A percentile compares a stretch with the other conserved stretches of the same genome.
Evolutionary conservation across 2,329 filamentous ascomycete species (phyloP).

Genomic region (Zarea fungicola): DNA sequence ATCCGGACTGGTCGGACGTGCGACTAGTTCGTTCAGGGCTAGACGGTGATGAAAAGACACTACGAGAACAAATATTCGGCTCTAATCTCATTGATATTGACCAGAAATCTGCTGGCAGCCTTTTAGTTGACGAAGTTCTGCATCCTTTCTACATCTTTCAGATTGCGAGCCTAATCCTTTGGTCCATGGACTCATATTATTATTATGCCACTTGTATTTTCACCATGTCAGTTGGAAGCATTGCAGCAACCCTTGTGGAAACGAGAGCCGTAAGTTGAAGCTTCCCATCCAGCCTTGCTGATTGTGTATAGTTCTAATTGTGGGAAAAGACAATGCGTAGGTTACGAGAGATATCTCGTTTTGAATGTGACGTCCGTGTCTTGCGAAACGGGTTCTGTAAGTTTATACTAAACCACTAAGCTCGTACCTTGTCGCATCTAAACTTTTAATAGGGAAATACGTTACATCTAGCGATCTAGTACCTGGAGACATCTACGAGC

Average conservation of each 20-base stretch:
- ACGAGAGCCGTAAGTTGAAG: conserved; percentile 65
- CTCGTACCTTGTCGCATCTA: too few relatives aligned
- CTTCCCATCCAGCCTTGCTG: not conserved
- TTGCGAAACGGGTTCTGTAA: conserved; percentile 89
- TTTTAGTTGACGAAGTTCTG: conserved; percentile 88
- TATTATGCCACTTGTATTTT: conserved; percentile 97
- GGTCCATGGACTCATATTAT: conserved; percentile 95
- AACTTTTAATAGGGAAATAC: conserved; percentile 74
- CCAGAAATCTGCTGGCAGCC: conserved; percentile 75
- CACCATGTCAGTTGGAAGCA: conserved; percentile 87
- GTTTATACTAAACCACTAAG: conserved; percentile 24
- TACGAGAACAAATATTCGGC: conserved; percentile 82
- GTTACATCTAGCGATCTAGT: conserved; percentile 83
- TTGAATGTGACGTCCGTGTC: conserved; percentile 92
- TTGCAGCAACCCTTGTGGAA: conserved; percentile 82
- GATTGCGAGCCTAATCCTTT: conserved; percentile 86
- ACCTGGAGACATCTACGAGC: conserved; percentile 92
- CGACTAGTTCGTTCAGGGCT: conserved; percentile 71
- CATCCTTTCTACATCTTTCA: conserved; percentile 99
- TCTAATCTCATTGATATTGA: conserved; percentile 88
- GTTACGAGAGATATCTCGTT: conserved; percentile 83
- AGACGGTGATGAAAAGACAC: conserved; percentile 80
- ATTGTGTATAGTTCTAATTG: not conserved
- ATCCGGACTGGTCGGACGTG: conserved; percentile 80
- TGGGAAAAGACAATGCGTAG: conserved; percentile 73